Evolutionary conservation across 2,329 filamentous ascomycete genomes (phyloP), one percentile per base, ranked within the genome.

Genomic region (Sclerotinia sclerotiorum): DNA sequence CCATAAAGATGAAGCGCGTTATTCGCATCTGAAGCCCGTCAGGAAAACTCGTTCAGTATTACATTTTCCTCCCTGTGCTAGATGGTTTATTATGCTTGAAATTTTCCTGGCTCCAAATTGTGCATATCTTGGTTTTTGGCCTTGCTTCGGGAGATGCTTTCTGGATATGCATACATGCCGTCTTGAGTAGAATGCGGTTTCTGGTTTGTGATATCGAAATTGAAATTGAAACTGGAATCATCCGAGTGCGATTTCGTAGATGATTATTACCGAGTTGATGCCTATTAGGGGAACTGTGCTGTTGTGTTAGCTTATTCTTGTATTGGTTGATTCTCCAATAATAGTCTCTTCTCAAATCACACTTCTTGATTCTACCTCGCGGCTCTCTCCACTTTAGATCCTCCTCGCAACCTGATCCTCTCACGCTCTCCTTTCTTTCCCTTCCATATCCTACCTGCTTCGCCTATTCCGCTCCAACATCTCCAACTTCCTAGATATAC

Each of bases 241-340:
- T 69, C 91, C 91, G 39, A 94, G 82, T 58, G 93, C 84, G 52
- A 95, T 82, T 80, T 93, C 90, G 80, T 94, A 97, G 69, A 93
- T 78, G 77, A 97, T 95, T 73, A 97, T 90, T 73, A 94, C 79
- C 7, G 89, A 88, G 79, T 97, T 97, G 76, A 94, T 87, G 71
- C 88, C 86, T 79, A 97, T 96, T 71, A 97, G 81, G 19, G 93
- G 93, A 84, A 94, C 92, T 95, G 74, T 69, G 56, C 8, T 17
- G 17, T 15, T 29, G 2, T 49, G 21, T 65, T 65, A 57, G 63
- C 19, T 35, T 57, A 5, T 29, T 35, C 8, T 35, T n/a, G 19
- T 15, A 2, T 15, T 13, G 27, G 1, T 42, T 19, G 39, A 11
- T 29, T 35, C 27, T 8, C 27, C 2, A 4, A 42, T 15, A 4